phyloP scores from a whole-genome alignment of 176 grass and related monocot genomes.

The Cymbopogon citratus region DNA sequence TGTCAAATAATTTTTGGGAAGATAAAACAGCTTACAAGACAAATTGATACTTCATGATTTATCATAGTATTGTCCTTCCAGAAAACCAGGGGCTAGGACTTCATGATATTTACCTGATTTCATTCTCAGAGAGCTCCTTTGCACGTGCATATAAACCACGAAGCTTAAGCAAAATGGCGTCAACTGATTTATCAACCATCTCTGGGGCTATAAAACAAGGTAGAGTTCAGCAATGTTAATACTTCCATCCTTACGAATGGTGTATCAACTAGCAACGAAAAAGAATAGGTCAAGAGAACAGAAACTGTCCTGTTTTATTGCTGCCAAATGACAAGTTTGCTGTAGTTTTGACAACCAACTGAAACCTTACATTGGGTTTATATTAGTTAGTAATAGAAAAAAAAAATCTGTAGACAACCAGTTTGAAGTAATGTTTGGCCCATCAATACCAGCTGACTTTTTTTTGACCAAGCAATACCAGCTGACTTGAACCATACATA shows the following conservation, averaged over 20 bases:
- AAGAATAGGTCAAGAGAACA: conserved; percentile 6
- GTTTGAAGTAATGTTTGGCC: neutral
- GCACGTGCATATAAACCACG: conserved; percentile 59
- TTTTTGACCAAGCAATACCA: neutral
- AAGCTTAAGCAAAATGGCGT: conserved; percentile 53
- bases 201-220: conserved; percentile 70
- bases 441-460: neutral
- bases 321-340: neutral
- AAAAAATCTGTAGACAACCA: neutral
- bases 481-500: neutral
- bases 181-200: conserved; percentile 62
- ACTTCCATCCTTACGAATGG: neutral
- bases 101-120: conserved; percentile 58
- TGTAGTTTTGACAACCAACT: neutral
- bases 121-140: conserved; percentile 77
- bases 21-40: conserved; percentile 4
- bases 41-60: neutral
- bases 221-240: conserved; percentile 32
- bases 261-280: conserved; percentile 10
- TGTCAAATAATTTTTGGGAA: neutral
- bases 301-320: neutral
- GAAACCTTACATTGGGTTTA: neutral
- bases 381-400: neutral
- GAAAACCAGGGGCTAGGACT: neutral
- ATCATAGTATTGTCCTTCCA: neutral